Percentiles rank a stretch among this genome's conserved stretches.
phyloP scores from a whole-genome alignment of 1,284 basidiomycete genomes.

The Malassezia pachydermatis region DNA sequence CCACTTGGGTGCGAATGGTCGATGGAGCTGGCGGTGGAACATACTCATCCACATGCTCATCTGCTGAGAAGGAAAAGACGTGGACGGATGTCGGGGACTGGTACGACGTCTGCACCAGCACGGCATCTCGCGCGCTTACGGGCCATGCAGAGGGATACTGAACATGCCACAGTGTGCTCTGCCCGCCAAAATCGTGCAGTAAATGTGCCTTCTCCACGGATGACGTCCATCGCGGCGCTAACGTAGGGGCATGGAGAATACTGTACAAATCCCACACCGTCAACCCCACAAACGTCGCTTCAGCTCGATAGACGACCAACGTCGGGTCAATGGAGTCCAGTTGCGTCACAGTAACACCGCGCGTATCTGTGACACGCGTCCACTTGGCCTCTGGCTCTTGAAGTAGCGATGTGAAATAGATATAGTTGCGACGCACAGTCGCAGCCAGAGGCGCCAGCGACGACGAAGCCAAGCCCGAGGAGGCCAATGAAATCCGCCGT shows the following conservation, averaged over 20 bases:
- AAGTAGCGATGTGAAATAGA: constrained; percentile 85
- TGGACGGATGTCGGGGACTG: constrained; percentile 86
- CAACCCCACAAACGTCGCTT: constrained; percentile 93
- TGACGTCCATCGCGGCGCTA: constrained; percentile 77
- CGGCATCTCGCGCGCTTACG: constrained; percentile 64
- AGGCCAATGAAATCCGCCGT: not conserved
- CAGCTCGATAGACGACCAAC: constrained; percentile 86
- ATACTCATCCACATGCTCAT: constrained; percentile 76
- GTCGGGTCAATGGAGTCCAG: constrained; percentile 96
- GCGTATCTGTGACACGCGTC: constrained; percentile 69
- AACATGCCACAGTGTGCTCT: constrained; percentile 57
- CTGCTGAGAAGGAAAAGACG: constrained; percentile 86
- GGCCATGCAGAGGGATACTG: constrained; percentile 33
- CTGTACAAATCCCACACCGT: constrained; percentile 93
- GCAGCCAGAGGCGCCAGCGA: constrained; percentile 57
- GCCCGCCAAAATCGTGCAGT: constrained; percentile 65
- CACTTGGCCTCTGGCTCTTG: constrained; percentile 99
- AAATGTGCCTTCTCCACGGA: constrained; percentile 72
- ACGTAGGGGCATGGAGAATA: constrained; percentile 71
- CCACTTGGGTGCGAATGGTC: constrained; percentile 83
- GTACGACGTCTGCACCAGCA: constrained; percentile 88
- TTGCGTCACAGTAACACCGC: constrained; percentile 70
- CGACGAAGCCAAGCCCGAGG: constrained; percentile 1
- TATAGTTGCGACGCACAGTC: constrained; percentile 82
- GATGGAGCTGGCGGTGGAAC: constrained; percentile 60